phyloP scores from a whole-genome alignment of 2,329 filamentous ascomycete species.

The Ophiosphaerella herpotricha region DNA sequence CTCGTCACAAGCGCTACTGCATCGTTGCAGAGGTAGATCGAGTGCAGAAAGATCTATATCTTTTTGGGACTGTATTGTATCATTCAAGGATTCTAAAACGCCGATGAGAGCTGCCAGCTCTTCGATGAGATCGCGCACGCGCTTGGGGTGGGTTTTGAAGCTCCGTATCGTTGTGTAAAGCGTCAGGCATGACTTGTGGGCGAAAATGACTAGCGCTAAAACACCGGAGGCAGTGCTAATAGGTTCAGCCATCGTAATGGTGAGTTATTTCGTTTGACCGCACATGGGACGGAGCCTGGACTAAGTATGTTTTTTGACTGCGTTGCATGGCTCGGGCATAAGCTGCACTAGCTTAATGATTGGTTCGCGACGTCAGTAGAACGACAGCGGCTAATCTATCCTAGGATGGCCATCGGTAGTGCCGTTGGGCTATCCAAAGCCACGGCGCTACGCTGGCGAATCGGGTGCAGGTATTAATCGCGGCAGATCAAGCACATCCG shows the following conservation, averaged over 20 bases:
- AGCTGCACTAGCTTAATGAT: too few species aligned
- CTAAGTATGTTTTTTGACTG: too few species aligned
- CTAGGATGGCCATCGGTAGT: too few species aligned
- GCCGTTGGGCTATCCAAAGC: too few species aligned
- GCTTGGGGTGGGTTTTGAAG: constrained; percentile 13
- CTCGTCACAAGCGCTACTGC: constrained; percentile 50
- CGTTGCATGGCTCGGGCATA: too few species aligned
- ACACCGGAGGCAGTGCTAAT: constrained; percentile 17
- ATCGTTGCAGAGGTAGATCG: constrained; percentile 49
- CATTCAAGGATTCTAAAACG: constrained; percentile 11
- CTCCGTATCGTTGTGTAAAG: constrained; percentile 14
- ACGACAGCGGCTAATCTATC: too few species aligned
- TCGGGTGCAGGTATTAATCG: too few species aligned
- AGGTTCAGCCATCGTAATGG: constrained; percentile 13
- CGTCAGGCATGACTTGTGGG: constrained; percentile 13
- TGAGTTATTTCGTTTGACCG: too few species aligned
- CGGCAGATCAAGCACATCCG: too few species aligned
- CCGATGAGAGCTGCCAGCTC: constrained; percentile 15
- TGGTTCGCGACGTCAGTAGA: too few species aligned
- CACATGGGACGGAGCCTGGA: too few species aligned
- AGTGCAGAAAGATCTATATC: constrained; percentile 19
- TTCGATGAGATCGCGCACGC: constrained; percentile 13
- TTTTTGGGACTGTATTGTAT: constrained; percentile 6
- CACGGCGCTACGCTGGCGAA: too few species aligned
- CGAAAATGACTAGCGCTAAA: constrained; percentile 12